Conservation (phyloP, 306 rosid genomes). For the Quercus rubra region DNA sequence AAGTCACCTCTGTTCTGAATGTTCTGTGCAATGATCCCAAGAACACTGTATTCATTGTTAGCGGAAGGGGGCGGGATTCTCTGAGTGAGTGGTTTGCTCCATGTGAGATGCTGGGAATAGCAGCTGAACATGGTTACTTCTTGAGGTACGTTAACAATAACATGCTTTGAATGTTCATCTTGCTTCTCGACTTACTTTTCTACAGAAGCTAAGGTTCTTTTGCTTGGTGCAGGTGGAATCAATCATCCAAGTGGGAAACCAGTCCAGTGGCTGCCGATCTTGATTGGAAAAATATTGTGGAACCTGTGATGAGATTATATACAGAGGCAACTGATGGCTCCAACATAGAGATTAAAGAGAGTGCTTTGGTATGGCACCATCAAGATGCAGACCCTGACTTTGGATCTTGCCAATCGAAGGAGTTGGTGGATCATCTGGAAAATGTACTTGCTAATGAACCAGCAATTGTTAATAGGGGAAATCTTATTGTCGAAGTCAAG, state of each 20-base stretch:
- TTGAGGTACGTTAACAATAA: conserved; percentile 49
- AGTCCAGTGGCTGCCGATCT: conserved; percentile 55
- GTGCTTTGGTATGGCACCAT: conserved; percentile 91
- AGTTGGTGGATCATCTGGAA: conserved; percentile 70
- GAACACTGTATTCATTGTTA: conserved; percentile 75
- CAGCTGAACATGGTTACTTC: conserved; percentile 90
- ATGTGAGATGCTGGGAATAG: conserved; percentile 69
- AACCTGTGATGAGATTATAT: conserved; percentile 69
- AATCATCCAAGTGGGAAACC: conserved; percentile 65
- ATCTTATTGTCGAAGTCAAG: conserved; percentile 81
- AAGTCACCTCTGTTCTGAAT: conserved; percentile 58
- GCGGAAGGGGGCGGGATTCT: conserved; percentile 72
- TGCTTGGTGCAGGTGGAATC: conserved; percentile 50
- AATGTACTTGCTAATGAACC: conserved; percentile 80
- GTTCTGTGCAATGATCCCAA: conserved; percentile 64
- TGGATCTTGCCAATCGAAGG: conserved; percentile 86
- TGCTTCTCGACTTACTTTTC: background rate
- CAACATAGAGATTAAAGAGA: conserved; percentile 64
- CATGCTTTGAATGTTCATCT: background rate
- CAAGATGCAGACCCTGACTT: conserved; percentile 89
- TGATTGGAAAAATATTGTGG: conserved; percentile 74
- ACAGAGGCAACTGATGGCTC: conserved; percentile 89
- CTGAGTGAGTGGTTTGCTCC: conserved; percentile 72
- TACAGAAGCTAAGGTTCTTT: background rate
- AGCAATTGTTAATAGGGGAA: conserved; percentile 64